A percentile compares a stretch with the other conserved stretches of the same genome.
phyloP scores from a whole-genome alignment of 257 asterid genomes.

The Plectranthus barbatus region DNA sequence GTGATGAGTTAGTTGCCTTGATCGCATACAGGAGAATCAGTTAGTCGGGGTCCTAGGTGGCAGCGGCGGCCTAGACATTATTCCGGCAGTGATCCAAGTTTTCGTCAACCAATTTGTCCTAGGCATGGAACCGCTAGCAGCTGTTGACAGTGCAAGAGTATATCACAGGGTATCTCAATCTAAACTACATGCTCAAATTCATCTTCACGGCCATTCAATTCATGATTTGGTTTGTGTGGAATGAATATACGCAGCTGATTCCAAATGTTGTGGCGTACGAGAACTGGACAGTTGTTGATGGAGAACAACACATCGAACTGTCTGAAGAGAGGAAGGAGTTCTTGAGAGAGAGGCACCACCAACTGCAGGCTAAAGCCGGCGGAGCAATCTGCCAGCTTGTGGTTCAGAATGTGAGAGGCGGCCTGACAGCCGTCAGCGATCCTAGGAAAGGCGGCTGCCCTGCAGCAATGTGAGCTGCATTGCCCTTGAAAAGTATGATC shows the following conservation, averaged over 20 bases:
- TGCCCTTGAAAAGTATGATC: background rate
- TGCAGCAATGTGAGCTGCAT: constrained; percentile 53
- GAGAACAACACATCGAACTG: constrained; percentile 82
- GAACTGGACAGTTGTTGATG: constrained; percentile 75
- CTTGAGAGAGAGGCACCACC: constrained; percentile 64
- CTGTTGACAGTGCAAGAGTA: constrained; percentile 72
- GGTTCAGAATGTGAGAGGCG: constrained; percentile 48
- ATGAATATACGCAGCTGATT: constrained; percentile 40
- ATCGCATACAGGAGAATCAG: constrained; percentile 49
- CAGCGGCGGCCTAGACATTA: constrained; percentile 77
- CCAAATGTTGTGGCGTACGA: constrained; percentile 72
- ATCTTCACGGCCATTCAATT: background rate
- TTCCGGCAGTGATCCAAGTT: constrained; percentile 77
- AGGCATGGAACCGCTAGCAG: constrained; percentile 69
- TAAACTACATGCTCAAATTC: background rate
- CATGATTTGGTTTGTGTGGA: background rate
- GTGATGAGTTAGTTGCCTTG: too few relatives aligned
- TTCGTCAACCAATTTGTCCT: constrained; percentile 74
- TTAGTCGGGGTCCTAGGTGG: constrained; percentile 86
- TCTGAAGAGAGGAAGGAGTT: constrained; percentile 33
- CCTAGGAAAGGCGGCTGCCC: constrained; percentile 90
- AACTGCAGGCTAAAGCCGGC: constrained; percentile 47
- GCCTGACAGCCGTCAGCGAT: constrained; percentile 79
- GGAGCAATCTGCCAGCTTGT: constrained; percentile 78
- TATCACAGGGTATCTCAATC: constrained; percentile 52